Evolutionary conservation across 768 basidiomycete species (phyloP).

Genomic region (Rhodotorula diobovata): DNA sequence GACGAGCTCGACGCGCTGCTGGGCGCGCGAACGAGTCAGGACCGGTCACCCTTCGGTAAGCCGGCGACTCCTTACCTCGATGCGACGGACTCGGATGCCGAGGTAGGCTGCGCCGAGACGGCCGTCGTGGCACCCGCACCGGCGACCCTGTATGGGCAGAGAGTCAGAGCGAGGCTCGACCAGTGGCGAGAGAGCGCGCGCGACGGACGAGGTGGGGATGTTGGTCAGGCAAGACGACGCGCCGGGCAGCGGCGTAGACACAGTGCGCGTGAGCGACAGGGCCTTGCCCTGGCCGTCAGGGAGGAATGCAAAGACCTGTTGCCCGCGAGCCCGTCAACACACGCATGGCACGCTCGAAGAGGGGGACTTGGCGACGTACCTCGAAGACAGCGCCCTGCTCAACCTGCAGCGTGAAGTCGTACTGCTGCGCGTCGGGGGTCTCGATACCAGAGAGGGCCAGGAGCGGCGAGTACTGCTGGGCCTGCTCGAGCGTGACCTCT

Average conservation of each 20-base stretch:
- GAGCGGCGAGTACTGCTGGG: conserved; percentile 27
- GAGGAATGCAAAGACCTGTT: conserved; percentile 31
- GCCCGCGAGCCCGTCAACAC: background rate
- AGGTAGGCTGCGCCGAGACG: conserved; percentile 6
- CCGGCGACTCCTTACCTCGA: no score
- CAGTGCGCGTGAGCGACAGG: conserved; percentile 23
- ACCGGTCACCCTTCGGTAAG: no score
- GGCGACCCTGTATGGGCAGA: background rate
- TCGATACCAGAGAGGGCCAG: conserved; percentile 27
- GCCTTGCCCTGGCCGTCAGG: conserved; percentile 39
- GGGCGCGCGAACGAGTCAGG: no score
- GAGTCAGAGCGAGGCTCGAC: no score
- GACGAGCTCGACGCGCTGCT: no score
- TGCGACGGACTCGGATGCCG: background rate
- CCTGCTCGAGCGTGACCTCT: conserved; percentile 24
- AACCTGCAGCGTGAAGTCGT: conserved; percentile 34
- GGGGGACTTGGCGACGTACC: conserved; percentile 4
- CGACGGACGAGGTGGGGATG: conserved; percentile 12
- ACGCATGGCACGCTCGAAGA: no score
- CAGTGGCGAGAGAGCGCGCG: background rate
- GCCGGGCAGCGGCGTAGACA: conserved; percentile 25
- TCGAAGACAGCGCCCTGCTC: conserved; percentile 38
- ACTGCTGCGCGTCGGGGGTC: conserved; percentile 28
- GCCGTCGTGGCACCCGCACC: conserved; percentile 2
- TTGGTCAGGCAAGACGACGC: conserved; percentile 24